Base-by-base conservation (phyloP, 2,329 filamentous ascomycete species). In the Sphaerulina musiva region DNA sequence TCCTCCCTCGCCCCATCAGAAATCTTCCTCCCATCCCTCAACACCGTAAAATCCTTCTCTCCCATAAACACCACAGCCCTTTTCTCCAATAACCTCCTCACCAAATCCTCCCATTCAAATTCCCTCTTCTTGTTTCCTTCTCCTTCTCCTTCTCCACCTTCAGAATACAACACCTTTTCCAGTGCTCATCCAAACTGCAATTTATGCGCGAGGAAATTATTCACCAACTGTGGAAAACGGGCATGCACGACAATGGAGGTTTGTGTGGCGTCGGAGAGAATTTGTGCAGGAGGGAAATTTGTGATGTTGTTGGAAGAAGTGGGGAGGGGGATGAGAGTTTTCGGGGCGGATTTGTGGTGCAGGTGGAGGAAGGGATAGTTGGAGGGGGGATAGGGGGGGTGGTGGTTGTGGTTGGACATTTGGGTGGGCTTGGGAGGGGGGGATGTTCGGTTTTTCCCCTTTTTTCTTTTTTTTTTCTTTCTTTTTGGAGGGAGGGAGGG, bases 241-340 rank as follows among this genome's bases (percentile, higher is more conserved):
- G 60, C 53, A 36, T 69, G 68, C 1, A 70, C 56, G 39, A 69
- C 45, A 12, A 69, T 65, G 6, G 58, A 57, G 0, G 67, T 69
- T 17, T 48, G 48, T 17, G 51, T 40, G 4, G 67, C 63, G 48
- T 68, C 64, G 10, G 39, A 31, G 8, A 32, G 48, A 42, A 67
- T 58, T 26, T 17, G 51, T 2, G 17, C 42, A 8, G 46, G 49
- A 32, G 57, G 47, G 54, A 68, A 67, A 45, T 65, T 60, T 3
- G 31, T 34, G 40, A 65, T 55, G n/a, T 8, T 10, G 34, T 36
- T 36, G 34, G 4, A 3, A 4, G 4, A 3, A 3, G 34, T 36
- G 8, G 34, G 34, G 8, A 36, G 34, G 8, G 2, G 34, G 8
- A 36, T 2, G 8, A 8, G 34, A 3, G 8, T 36, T 12, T 36